Conservation (phyloP, 2,329 filamentous ascomycete species). For the Aspergillus carbonarius region DNA sequence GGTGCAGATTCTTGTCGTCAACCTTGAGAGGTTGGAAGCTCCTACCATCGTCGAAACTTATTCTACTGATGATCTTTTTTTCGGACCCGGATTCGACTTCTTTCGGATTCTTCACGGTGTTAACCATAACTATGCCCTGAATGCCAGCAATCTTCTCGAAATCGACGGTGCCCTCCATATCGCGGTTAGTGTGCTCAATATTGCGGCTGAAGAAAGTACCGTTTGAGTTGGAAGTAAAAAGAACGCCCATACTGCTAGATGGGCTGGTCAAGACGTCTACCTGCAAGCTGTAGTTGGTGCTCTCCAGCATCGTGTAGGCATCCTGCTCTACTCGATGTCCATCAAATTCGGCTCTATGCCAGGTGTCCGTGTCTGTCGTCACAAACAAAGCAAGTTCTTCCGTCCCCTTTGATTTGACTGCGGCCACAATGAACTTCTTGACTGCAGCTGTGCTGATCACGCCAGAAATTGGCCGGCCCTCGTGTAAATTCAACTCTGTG, state of each 20-base stretch:
- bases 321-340: slow-evolving; percentile 80
- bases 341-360: slow-evolving; percentile 90
- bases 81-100: slow-evolving; percentile 62
- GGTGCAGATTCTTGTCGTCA: slow-evolving; percentile 68
- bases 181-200: slow-evolving; percentile 87
- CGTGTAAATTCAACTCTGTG: slow-evolving; percentile 74
- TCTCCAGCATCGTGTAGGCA: slow-evolving; percentile 90
- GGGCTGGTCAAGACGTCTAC: slow-evolving; percentile 78
- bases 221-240: slow-evolving; percentile 96
- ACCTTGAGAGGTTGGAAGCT: slow-evolving; percentile 74
- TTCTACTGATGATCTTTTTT: slow-evolving; percentile 69
- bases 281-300: slow-evolving; percentile 96
- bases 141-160: slow-evolving; percentile 93
- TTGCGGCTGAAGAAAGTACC: slow-evolving; percentile 95
- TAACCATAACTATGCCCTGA: slow-evolving; percentile 88
- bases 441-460: slow-evolving; percentile 79
- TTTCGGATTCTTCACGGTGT: slow-evolving; percentile 82
- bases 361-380: slow-evolving; percentile 75
- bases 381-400: slow-evolving; percentile 92
- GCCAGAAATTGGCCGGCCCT: slow-evolving; percentile 71
- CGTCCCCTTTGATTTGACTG: slow-evolving; percentile 73
- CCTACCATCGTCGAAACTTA: slow-evolving; percentile 93
- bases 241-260: slow-evolving; percentile 72
- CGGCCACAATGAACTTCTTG: slow-evolving; percentile 83
- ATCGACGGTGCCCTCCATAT: slow-evolving; percentile 73